phyloP scores from a whole-genome alignment of 2,329 filamentous ascomycete species.

The Neofusicoccum sp. region DNA sequence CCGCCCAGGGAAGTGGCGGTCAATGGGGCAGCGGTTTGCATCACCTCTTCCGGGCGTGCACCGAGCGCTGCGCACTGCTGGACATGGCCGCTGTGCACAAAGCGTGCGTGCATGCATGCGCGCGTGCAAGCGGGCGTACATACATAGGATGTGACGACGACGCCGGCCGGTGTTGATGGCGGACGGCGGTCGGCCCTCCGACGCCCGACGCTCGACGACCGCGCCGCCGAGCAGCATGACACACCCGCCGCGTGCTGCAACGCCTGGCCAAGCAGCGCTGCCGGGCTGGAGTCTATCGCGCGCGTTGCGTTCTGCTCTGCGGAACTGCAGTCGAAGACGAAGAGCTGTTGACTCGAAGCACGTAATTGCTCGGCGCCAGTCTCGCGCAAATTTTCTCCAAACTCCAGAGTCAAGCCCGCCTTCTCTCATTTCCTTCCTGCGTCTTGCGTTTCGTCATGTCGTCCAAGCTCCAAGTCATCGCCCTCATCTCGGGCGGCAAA shows the following conservation, averaged over 20 bases:
- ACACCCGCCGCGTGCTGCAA: no score
- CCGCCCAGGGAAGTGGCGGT: constrained; percentile 8
- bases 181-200: no score
- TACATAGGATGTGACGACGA: no score
- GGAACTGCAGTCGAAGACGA: neutral
- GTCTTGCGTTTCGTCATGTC: constrained; percentile 33
- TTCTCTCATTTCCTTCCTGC: constrained; percentile 23
- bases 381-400: constrained; percentile 35
- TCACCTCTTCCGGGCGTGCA: neutral
- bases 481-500: constrained; percentile 92
- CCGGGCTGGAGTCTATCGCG: no score
- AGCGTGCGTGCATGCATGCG: constrained; percentile 12
- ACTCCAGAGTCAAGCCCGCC: constrained; percentile 40
- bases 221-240: no score
- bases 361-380: constrained; percentile 21
- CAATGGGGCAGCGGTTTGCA: neutral
- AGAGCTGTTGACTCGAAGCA: constrained; percentile 23
- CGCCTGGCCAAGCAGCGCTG: no score
- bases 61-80: neutral
- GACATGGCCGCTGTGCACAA: constrained; percentile 22
- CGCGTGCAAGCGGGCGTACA: neutral
- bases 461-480: constrained; percentile 67
- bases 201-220: no score
- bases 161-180: no score
- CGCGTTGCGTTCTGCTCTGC: no score